Evolutionary conservation across 768 basidiomycete species (phyloP).

Genomic region (Pisolithus marmoratus): DNA sequence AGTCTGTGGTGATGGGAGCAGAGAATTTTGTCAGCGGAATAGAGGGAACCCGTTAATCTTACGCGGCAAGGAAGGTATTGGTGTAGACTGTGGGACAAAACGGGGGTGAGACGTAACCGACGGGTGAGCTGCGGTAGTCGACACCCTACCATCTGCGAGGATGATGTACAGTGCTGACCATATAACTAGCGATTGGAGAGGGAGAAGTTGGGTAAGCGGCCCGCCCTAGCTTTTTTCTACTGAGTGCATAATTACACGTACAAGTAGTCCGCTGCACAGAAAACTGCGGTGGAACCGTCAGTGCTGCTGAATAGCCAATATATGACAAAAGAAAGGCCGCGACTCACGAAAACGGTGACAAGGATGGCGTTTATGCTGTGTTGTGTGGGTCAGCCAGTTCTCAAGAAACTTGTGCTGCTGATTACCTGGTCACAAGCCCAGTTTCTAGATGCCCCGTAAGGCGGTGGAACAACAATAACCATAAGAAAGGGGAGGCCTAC

Average conservation of each 20-base stretch:
- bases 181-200: background rate
- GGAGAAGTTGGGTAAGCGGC: background rate
- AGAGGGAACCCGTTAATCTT: too few species aligned
- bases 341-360: slow-evolving; percentile 2
- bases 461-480: background rate
- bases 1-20: too few species aligned
- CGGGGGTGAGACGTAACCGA: too few species aligned
- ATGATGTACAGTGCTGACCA: slow-evolving; percentile 1
- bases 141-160: too few species aligned
- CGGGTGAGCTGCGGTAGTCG: too few species aligned
- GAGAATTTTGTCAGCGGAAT: too few species aligned
- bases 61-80: too few species aligned
- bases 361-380: slow-evolving; percentile 4
- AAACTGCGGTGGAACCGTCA: background rate
- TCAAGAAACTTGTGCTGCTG: too few species aligned
- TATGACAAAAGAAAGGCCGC: background rate
- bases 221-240: too few species aligned
- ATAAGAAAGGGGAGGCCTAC: background rate
- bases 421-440: slow-evolving; percentile 1
- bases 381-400: too few species aligned
- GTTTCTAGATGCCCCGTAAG: background rate
- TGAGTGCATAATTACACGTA: background rate
- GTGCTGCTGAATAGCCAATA: background rate
- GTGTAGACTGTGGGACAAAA: too few species aligned
- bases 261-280: background rate